Conservation (phyloP, 495 filamentous ascomycete genomes). For the Aspergillus haitiensis region DNA sequence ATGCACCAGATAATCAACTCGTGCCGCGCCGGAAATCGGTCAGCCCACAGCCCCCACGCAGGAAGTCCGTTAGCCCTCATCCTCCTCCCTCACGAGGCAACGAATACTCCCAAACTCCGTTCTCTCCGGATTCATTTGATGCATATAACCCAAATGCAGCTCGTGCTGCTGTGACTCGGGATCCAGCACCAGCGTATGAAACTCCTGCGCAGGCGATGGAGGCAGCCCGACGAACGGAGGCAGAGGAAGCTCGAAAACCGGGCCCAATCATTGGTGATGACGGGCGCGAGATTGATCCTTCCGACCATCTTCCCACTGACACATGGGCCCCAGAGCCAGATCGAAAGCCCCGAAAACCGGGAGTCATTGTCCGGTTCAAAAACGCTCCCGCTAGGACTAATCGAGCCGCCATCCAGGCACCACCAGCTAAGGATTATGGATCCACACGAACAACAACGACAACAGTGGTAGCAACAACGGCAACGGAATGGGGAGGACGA, state of each 20-base stretch:
- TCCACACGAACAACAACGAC: background rate
- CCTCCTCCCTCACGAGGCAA: constrained; percentile 18
- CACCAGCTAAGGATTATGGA: constrained; percentile 9
- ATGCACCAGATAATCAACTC: constrained; percentile 14
- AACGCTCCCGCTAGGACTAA: constrained; percentile 35
- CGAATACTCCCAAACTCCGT: constrained; percentile 65
- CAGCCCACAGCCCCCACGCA: constrained; percentile 7
- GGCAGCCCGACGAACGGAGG: constrained; percentile 36
- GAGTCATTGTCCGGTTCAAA: constrained; percentile 55
- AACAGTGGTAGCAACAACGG: background rate
- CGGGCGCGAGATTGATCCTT: constrained; percentile 86
- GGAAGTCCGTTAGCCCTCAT: constrained; percentile 23
- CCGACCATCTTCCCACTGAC: constrained; percentile 86
- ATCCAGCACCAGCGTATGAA: constrained; percentile 42
- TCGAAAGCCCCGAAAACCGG: constrained; percentile 62
- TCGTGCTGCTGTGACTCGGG: constrained; percentile 30
- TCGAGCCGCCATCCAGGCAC: background rate
- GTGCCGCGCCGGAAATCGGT: constrained; percentile 13
- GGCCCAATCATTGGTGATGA: constrained; percentile 74
- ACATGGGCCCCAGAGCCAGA: constrained; percentile 96
- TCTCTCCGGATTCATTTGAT: constrained; percentile 79
- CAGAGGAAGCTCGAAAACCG: constrained; percentile 37
- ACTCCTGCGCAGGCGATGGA: constrained; percentile 46
- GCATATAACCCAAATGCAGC: constrained; percentile 46
- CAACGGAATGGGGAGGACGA: background rate